Percentiles rank a stretch among this genome's conserved stretches.
These are phyloP conservation scores for Podila horticola DNA, from an alignment of 192 early-diverging fungal genomes.

Conservation along the genomic window DNA sequence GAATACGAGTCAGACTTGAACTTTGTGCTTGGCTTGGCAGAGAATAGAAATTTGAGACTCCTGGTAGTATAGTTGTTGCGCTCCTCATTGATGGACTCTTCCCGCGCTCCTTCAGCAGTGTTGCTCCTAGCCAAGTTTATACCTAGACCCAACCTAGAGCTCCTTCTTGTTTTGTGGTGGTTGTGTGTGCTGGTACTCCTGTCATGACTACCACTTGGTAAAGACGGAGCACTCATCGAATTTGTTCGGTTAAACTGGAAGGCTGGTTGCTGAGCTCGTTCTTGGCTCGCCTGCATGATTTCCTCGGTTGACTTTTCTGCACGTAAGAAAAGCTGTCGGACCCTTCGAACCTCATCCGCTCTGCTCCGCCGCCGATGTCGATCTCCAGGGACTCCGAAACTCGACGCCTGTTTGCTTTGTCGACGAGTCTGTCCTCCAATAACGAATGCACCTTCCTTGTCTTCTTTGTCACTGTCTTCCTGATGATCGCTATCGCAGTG, in stretches of 20 bases:
- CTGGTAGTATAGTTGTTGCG: neutral
- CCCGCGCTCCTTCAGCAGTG: neutral
- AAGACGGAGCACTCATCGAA: neutral
- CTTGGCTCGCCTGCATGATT: neutral
- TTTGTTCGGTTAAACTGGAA: neutral
- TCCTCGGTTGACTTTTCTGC: constrained; percentile 5
- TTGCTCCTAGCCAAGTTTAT: neutral
- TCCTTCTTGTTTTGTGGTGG: neutral
- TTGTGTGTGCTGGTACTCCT: neutral
- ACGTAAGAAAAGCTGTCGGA: constrained; percentile 3
- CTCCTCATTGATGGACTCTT: neutral
- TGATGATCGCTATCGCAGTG: neutral
- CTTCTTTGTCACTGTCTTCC: neutral
- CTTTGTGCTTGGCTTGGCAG: neutral
- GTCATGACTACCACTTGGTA: neutral
- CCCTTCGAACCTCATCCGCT: neutral
- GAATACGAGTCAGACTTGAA: neutral
- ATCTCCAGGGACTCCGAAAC: neutral
- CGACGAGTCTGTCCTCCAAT: neutral
- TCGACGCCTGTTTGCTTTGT: neutral
- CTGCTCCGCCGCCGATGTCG: neutral
- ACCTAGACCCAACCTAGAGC: neutral
- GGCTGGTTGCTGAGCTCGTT: neutral
- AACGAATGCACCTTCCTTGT: neutral
- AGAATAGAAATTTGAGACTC: neutral